Evolutionary conservation across 345 rosid genomes (phyloP).

Genomic region (Citrus maxima): DNA sequence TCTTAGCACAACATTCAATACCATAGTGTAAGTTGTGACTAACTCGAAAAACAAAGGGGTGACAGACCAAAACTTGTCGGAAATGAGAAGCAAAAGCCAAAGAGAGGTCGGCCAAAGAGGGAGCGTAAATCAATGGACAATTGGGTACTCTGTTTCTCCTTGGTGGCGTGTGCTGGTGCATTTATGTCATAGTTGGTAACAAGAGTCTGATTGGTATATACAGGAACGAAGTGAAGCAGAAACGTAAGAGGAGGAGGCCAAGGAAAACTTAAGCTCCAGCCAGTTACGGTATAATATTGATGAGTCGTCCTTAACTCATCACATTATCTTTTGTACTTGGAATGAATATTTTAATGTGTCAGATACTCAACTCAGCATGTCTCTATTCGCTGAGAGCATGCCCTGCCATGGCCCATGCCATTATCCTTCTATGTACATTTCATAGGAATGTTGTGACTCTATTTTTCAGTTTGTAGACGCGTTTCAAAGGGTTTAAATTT

Average conservation of each 20-base stretch:
- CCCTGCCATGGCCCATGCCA: neutral
- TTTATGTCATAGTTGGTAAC: neutral
- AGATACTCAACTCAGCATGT: no score
- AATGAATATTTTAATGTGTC: no score
- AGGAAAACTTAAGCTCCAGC: neutral
- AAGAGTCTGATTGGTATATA: neutral
- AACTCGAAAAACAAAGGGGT: no score
- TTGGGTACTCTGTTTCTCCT: neutral
- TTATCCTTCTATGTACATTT: neutral
- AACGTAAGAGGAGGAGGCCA: constrained; percentile 16
- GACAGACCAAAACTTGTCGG: no score
- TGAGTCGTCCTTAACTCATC: neutral
- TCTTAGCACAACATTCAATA: neutral
- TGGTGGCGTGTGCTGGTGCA: neutral
- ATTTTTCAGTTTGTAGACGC: no score
- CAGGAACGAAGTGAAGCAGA: constrained; percentile 1
- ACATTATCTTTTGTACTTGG: no score
- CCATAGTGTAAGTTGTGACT: neutral
- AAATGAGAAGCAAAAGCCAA: no score
- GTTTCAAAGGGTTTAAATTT: no score
- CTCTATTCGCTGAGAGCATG: neutral
- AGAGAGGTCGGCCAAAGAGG: neutral
- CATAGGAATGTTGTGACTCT: no score
- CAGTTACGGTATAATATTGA: neutral
- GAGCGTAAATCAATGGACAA: neutral